A percentile compares a stretch with the other conserved stretches of the same genome.
Conservation (phyloP, 2,329 filamentous ascomycete species). For the Lasiodiplodia theobromae region DNA sequence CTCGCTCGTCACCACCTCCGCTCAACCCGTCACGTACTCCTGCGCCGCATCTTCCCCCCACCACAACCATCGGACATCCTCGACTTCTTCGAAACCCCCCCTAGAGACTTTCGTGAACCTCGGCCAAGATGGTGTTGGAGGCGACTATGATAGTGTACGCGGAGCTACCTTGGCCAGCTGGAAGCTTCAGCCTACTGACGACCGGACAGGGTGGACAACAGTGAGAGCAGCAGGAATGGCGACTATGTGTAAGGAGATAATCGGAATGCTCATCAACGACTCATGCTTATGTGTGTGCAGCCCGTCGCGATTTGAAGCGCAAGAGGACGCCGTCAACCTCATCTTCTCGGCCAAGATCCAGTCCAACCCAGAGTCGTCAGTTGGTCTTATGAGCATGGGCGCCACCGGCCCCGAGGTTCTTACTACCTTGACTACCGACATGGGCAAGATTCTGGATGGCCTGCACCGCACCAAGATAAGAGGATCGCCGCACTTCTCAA, state of each 20-base stretch:
- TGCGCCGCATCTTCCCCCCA: not conserved
- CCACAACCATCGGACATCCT: not conserved
- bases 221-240: conserved; percentile 96
- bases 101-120: conserved; percentile 29
- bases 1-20: conserved; percentile 7
- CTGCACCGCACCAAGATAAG: conserved; percentile 94
- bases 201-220: conserved; percentile 83
- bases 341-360: conserved; percentile 96
- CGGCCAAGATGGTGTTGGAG: conserved; percentile 91
- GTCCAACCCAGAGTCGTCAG: conserved; percentile 94
- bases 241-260: conserved; percentile 71
- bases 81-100: not conserved
- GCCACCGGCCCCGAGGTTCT: conserved; percentile 97
- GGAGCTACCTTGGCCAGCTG: conserved; percentile 27
- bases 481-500: conserved; percentile 86
- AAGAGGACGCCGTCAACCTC: conserved; percentile 92
- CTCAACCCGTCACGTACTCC: not conserved
- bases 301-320: conserved; percentile 93
- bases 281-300: conserved; percentile 50
- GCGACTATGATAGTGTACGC: conserved; percentile 92
- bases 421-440: conserved; percentile 93
- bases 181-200: conserved; percentile 35
- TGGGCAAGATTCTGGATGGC: conserved; percentile 92
- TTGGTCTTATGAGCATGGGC: conserved; percentile 98
- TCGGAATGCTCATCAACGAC: conserved; percentile 31